phyloP scores from a whole-genome alignment of 2,329 filamentous ascomycete genomes.

The Cryphonectria naterciae region DNA sequence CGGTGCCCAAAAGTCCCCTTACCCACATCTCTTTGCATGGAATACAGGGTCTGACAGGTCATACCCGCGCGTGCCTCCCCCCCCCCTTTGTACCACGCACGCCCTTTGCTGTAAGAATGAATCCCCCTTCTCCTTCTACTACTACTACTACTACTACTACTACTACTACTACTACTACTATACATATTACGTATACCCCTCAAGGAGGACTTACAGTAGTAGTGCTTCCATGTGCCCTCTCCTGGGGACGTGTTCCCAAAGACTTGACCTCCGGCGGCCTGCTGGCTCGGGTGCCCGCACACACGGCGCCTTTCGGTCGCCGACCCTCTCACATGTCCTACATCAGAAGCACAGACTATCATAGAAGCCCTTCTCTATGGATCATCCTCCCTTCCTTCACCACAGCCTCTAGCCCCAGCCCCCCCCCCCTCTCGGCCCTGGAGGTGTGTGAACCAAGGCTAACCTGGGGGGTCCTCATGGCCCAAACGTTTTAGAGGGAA shows the following conservation, averaged over 20 bases:
- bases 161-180: slow-evolving; percentile 10
- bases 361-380: neutral
- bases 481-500: neutral
- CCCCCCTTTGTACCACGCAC: neutral
- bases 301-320: neutral
- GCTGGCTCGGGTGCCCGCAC: slow-evolving; percentile 2
- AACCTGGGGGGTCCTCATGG: slow-evolving; percentile 18
- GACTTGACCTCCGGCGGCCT: neutral
- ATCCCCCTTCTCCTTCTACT: slow-evolving; percentile 5
- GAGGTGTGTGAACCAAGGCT: slow-evolving; percentile 17
- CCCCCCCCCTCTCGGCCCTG: slow-evolving; percentile 21
- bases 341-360: neutral
- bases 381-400: slow-evolving; percentile 10
- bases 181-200: neutral
- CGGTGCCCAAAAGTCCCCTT: slow-evolving; percentile 19
- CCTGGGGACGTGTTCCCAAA: neutral
- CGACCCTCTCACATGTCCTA: neutral
- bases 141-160: slow-evolving; percentile 12
- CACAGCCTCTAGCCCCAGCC: slow-evolving; percentile 11
- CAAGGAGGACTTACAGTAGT: neutral
- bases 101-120: slow-evolving; percentile 15
- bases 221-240: slow-evolving; percentile 1
- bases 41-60: slow-evolving; percentile 17
- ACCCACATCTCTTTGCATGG: slow-evolving; percentile 12
- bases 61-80: slow-evolving; percentile 10